phyloP scores from a whole-genome alignment of 2,329 filamentous ascomycete genomes.

The Verticillium tricorpus region DNA sequence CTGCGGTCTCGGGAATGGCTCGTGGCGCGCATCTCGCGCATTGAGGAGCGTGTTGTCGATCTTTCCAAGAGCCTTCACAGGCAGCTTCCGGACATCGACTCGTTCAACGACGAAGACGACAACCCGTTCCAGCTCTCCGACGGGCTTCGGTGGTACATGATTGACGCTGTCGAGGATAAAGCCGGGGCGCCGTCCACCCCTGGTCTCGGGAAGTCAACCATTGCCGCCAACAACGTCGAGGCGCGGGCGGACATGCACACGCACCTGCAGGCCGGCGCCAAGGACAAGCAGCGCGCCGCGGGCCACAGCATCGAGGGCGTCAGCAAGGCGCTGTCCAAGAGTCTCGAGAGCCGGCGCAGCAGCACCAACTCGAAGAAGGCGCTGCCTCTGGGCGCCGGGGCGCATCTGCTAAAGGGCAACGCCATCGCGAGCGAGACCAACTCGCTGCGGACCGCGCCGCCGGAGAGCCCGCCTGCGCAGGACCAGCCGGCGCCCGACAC shows the following conservation, averaged over 20 bases:
- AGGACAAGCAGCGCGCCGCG: constrained; percentile 39
- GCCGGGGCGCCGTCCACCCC: constrained; percentile 87
- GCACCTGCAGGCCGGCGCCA: constrained; percentile 36
- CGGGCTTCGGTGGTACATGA: constrained; percentile 90
- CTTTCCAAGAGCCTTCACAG: constrained; percentile 69
- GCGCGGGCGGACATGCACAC: constrained; percentile 70
- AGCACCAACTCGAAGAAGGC: constrained; percentile 82
- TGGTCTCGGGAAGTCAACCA: constrained; percentile 85
- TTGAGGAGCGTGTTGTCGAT: constrained; percentile 92
- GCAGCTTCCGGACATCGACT: constrained; percentile 39
- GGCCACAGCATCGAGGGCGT: constrained; percentile 64
- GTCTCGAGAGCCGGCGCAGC: constrained; percentile 84
- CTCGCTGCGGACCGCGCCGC: constrained; percentile 45
- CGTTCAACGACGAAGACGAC: constrained; percentile 70
- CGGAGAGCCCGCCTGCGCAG: constrained; percentile 34
- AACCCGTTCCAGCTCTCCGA: constrained; percentile 97
- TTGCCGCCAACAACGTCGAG: constrained; percentile 81
- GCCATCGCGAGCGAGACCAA: constrained; percentile 55
- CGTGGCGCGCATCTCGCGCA: constrained; percentile 85
- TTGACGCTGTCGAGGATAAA: constrained; percentile 92
- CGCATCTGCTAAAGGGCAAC: constrained; percentile 39
- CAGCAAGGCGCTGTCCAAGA: constrained; percentile 77
- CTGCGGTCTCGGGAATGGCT: constrained; percentile 87
- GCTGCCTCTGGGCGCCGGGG: constrained; percentile 44
- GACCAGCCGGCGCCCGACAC: constrained; percentile 14